phyloP scores from a whole-genome alignment of 805 yeast species.

The Pichia scutulata region DNA sequence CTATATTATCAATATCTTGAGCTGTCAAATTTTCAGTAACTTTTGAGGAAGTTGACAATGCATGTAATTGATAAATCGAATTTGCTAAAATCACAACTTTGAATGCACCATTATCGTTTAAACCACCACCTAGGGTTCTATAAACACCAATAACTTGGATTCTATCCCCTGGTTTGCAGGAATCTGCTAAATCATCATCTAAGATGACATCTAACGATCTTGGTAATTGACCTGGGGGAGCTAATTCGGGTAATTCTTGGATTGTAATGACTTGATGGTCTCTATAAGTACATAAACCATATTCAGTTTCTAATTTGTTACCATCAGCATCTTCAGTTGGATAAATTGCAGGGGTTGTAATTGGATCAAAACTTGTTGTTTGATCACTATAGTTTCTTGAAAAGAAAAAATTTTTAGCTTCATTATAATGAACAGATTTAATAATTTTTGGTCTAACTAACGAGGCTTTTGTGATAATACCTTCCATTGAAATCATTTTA shows the following conservation, averaged over 20 bases:
- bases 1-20: conserved; percentile 78
- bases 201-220: conserved; percentile 86
- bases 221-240: conserved; percentile 97
- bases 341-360: conserved; percentile 74
- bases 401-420: conserved; percentile 72
- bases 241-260: conserved; percentile 96
- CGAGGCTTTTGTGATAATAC: conserved; percentile 91
- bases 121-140: conserved; percentile 80
- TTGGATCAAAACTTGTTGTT: conserved; percentile 82
- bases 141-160: conserved; percentile 91
- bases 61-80: conserved; percentile 81
- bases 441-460: conserved; percentile 87
- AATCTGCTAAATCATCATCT: conserved; percentile 91
- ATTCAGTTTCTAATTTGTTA: conserved; percentile 80
- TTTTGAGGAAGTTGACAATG: conserved; percentile 56
- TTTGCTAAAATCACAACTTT: conserved; percentile 80
- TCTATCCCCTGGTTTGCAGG: conserved; percentile 92
- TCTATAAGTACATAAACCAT: conserved; percentile 84
- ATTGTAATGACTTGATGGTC: conserved; percentile 92
- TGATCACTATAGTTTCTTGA: conserved; percentile 90
- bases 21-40: conserved; percentile 79
- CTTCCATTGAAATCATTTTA: conserved; percentile 81
- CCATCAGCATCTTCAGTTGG: conserved; percentile 94
- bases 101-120: conserved; percentile 57
- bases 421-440: conserved; percentile 89